These are phyloP conservation scores for Eucalyptus polyanthemos DNA, from an alignment of 345 rosid species.

Conservation along the genomic window DNA sequence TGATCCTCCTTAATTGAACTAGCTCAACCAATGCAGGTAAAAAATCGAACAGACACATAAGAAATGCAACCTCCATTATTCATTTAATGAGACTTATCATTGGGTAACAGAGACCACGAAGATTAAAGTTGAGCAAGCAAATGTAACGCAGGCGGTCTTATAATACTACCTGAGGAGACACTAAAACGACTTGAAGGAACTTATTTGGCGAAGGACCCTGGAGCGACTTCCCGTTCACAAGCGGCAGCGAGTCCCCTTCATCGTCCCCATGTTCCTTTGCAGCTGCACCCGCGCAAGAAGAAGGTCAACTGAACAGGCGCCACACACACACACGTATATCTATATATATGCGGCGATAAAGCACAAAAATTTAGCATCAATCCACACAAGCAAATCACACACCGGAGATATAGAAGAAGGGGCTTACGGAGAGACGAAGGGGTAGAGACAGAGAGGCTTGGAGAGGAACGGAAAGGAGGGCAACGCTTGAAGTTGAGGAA, in stretches of 20 bases:
- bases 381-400: neutral
- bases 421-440: conserved; percentile 20
- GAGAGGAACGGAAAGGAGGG: conserved; percentile 1
- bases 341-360: neutral
- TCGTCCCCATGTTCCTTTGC: conserved; percentile 17
- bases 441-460: neutral
- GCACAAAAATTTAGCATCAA: neutral
- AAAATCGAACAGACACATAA: neutral
- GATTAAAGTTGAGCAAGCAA: neutral
- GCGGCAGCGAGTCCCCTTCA: neutral
- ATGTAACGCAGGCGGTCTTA: neutral
- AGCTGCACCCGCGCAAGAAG: conserved; percentile 12
- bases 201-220: conserved; percentile 8
- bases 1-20: neutral
- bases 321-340: neutral
- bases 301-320: neutral
- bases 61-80: neutral
- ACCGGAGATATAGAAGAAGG: neutral
- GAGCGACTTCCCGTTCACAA: neutral
- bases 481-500: conserved; percentile 10
- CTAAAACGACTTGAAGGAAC: conserved; percentile 82
- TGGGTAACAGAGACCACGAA: neutral
- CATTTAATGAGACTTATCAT: neutral
- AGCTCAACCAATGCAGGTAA: neutral
- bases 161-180: conserved; percentile 74